Conservation (phyloP, 2,329 filamentous ascomycete genomes). For the Aureobasidium sp. region DNA sequence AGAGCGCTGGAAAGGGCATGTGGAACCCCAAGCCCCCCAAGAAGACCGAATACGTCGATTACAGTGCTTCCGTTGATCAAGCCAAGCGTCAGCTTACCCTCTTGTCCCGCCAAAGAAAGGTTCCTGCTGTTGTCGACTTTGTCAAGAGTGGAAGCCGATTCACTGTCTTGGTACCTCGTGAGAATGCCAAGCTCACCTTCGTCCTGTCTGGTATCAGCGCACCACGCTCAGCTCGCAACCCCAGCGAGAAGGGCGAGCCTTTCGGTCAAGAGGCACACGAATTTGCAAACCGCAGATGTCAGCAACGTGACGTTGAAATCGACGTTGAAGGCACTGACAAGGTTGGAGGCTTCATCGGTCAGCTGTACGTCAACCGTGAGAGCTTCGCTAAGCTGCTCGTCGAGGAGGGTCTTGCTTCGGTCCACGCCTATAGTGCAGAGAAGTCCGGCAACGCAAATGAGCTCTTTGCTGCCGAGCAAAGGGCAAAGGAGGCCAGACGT, state of each 20-base stretch:
- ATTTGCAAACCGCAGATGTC: conserved; percentile 77
- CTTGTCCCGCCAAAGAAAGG: conserved; percentile 82
- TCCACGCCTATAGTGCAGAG: conserved; percentile 92
- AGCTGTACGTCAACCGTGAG: conserved; percentile 86
- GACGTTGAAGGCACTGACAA: conserved; percentile 95
- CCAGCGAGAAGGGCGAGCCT: conserved; percentile 77
- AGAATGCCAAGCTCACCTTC: conserved; percentile 90
- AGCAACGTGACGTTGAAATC: conserved; percentile 93
- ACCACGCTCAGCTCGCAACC: conserved; percentile 74
- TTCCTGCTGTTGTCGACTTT: conserved; percentile 91
- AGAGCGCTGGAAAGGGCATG: conserved; percentile 85
- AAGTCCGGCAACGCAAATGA: conserved; percentile 86
- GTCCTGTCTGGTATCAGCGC: conserved; percentile 90
- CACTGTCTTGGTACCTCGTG: conserved; percentile 81
- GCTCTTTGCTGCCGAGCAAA: conserved; percentile 78
- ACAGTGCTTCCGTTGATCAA: conserved; percentile 87
- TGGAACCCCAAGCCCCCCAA: conserved; percentile 88
- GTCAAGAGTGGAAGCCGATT: conserved; percentile 96
- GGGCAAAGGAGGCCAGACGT: conserved; percentile 81
- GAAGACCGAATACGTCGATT: conserved; percentile 74
- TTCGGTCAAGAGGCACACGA: conserved; percentile 94
- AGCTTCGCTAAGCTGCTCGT: conserved; percentile 90
- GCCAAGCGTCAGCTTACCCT: conserved; percentile 88
- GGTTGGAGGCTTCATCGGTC: conserved; percentile 93
- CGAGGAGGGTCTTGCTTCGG: conserved; percentile 86